phyloP scores from a whole-genome alignment of 768 basidiomycete species.

The Filobasidium floriforme region DNA sequence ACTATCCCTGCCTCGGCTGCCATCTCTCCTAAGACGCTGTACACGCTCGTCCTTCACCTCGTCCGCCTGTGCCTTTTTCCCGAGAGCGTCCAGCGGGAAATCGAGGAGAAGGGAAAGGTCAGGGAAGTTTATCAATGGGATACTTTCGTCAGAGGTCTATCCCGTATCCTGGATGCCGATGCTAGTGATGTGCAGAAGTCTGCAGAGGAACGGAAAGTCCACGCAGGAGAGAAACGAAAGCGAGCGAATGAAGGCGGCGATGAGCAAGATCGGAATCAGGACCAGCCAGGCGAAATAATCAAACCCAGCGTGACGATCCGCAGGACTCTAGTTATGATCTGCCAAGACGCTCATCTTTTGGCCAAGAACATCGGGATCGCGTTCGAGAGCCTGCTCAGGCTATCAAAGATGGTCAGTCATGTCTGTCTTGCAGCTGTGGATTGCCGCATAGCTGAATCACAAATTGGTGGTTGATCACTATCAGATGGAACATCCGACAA shows the following conservation, averaged over 20 bases:
- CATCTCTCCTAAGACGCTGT: slow-evolving; percentile 7
- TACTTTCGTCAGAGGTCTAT: slow-evolving; percentile 1
- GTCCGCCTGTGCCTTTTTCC: background rate
- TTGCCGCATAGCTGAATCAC: background rate
- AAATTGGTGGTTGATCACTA: background rate
- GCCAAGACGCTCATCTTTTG: slow-evolving; percentile 8
- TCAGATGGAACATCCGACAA: slow-evolving; percentile 27
- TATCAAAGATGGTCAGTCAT: slow-evolving; percentile 37
- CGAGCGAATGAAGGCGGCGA: background rate
- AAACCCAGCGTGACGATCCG: background rate
- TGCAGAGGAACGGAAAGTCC: background rate
- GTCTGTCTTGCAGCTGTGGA: background rate
- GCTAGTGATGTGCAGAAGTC: background rate
- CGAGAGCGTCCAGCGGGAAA: background rate
- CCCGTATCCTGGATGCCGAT: slow-evolving; percentile 6
- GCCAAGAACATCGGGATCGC: slow-evolving; percentile 12
- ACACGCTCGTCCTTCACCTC: slow-evolving; percentile 11
- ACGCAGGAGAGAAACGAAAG: background rate
- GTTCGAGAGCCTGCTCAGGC: slow-evolving; percentile 35
- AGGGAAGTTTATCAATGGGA: slow-evolving; percentile 15
- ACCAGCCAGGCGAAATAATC: background rate
- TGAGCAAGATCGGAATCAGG: background rate
- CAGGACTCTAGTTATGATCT: background rate
- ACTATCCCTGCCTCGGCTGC: slow-evolving; percentile 3
- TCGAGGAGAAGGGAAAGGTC: background rate